Base-by-base conservation (phyloP, 345 rosid genomes). In the Trapa bicornis region DNA sequence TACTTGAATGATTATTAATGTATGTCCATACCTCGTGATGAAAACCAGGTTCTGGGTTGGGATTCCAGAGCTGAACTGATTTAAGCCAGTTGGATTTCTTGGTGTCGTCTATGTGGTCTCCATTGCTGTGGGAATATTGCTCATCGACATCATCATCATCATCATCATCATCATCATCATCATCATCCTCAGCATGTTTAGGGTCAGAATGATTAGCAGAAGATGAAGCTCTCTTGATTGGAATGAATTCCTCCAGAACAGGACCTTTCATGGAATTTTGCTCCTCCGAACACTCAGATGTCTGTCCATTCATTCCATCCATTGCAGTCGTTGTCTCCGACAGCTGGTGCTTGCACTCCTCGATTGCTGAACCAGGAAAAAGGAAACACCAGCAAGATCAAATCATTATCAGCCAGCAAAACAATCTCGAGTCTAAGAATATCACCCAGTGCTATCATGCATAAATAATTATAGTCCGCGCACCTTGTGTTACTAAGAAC, bases 1-100 rank as follows among this genome's bases (percentile, higher is more conserved):
- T 41, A 41, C 43, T 41, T 41, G 7, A 41, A 41, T 41, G 4
- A 4, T 4, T 41, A 41, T 8, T 3, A 3, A 41, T 41, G 43
- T 41, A 22, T 22, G 29, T 17, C 22, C n/a, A 50, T 54, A 72
- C 75, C 65, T 66, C 14, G 33, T 36, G 38, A 41, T 32, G 57
- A 2, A 36, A 14, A 50, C 4, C 17, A 14, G 58, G 45, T 62
- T 73, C 76, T n/a, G 76, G 64, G 76, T 22, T 68, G 60, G 66
- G 68, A 60, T 73, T 73, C 76, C 76, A 73, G 47, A 73, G 68
- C 71, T 68, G 71, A 37, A 52, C 76, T n/a, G 76, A 68, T 37
- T 71, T 56, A 50, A 73, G 76, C 76, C 76, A 73, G 68, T 73
- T 65, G 37, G 76, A 73, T 64, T 68, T 73, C 65, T 38, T 45